A percentile compares a stretch with the other conserved stretches of the same genome.
These are phyloP conservation scores for Eleusine indica DNA, from an alignment of 176 grass and related monocot genomes.

Conservation along the genomic window DNA sequence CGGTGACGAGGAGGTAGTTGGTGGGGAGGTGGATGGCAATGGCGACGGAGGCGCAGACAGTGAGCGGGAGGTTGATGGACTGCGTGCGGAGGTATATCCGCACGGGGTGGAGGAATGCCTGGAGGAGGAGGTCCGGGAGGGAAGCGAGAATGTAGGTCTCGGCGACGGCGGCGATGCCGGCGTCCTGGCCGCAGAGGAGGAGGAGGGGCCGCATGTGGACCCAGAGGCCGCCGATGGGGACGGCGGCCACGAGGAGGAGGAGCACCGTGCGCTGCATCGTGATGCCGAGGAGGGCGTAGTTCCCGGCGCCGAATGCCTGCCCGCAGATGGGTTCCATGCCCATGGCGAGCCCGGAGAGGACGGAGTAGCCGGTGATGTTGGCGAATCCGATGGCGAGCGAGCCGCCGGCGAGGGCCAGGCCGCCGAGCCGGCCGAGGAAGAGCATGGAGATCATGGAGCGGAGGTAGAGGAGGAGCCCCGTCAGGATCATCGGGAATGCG, in stretches of 20 bases:
- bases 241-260: slow-evolving; percentile 59
- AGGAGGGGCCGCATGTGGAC: slow-evolving; percentile 69
- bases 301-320: slow-evolving; percentile 70
- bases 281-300: slow-evolving; percentile 59
- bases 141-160: slow-evolving; percentile 84
- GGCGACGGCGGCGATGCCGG: slow-evolving; percentile 62
- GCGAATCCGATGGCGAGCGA: slow-evolving; percentile 88
- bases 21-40: slow-evolving; percentile 78
- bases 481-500: slow-evolving; percentile 80
- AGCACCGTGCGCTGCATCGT: slow-evolving; percentile 74
- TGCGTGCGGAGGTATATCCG: slow-evolving; percentile 77
- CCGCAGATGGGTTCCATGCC: slow-evolving; percentile 93
- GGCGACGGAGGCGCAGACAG: slow-evolving; percentile 67
- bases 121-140: slow-evolving; percentile 72
- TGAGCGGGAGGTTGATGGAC: slow-evolving; percentile 83
- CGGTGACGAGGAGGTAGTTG: slow-evolving; percentile 65
- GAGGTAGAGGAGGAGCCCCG: slow-evolving; percentile 79
- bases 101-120: slow-evolving; percentile 79
- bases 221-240: slow-evolving; percentile 76
- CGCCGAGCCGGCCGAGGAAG: slow-evolving; percentile 69
- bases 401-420: slow-evolving; percentile 70
- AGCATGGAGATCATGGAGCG: slow-evolving; percentile 95
- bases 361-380: slow-evolving; percentile 79
- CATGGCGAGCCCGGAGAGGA: slow-evolving; percentile 86
- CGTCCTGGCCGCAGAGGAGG: slow-evolving; percentile 76